Evolutionary conservation across 2,329 filamentous ascomycete species (phyloP).

Genomic region (Apiospora rasikravindrae): DNA sequence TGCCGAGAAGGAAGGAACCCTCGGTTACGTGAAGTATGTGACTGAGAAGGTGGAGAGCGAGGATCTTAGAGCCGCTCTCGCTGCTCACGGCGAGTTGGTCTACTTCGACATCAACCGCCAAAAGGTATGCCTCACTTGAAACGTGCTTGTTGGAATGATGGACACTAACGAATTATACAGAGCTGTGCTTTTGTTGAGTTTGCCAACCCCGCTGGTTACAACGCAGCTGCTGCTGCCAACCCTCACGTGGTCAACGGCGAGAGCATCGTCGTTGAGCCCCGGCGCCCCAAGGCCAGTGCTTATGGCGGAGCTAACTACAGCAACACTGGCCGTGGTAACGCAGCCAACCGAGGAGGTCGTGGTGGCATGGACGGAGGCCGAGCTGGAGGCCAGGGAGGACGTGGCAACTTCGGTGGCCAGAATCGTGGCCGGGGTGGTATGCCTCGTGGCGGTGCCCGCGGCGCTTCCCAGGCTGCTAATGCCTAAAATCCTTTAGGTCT

Average conservation of each 20-base stretch:
- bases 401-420: conserved; percentile 73
- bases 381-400: conserved; percentile 65
- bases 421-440: conserved; percentile 71
- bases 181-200: conserved; percentile 98
- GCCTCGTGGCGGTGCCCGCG: conserved; percentile 64
- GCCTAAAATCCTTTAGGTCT: conserved; percentile 43
- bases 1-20: conserved; percentile 75
- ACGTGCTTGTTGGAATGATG: background rate
- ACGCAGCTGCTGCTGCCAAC: conserved; percentile 82
- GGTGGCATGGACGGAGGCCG: conserved; percentile 67
- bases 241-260: conserved; percentile 85
- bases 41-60: conserved; percentile 83
- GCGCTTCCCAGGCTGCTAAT: conserved; percentile 60
- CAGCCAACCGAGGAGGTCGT: conserved; percentile 65
- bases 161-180: conserved; percentile 51
- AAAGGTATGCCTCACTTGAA: conserved; percentile 68
- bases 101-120: conserved; percentile 80
- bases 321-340: conserved; percentile 64
- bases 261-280: conserved; percentile 85
- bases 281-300: conserved; percentile 75
- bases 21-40: conserved; percentile 96
- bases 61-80: conserved; percentile 72
- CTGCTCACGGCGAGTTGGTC: conserved; percentile 72
- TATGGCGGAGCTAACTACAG: conserved; percentile 74
- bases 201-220: conserved; percentile 78